Percentiles rank a stretch among this genome's conserved stretches.
Conservation (phyloP, 2,329 filamentous ascomycete species). For the Trichoderma atrobrunneum region DNA sequence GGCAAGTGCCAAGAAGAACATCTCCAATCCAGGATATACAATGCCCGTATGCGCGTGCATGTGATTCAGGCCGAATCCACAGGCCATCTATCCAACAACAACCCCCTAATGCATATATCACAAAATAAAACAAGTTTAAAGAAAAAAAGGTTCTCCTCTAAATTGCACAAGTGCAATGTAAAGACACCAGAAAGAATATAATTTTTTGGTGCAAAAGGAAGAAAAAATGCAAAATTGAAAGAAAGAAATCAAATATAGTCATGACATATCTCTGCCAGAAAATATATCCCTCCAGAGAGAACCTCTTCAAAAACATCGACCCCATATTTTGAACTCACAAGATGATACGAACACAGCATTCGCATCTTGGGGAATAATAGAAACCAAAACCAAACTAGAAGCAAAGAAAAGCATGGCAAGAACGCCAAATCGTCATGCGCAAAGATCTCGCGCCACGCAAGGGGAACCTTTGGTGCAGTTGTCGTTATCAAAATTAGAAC, state of each 20-base stretch:
- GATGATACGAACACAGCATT: neutral
- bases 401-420: neutral
- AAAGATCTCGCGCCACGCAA: neutral
- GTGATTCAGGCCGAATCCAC: neutral
- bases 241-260: neutral
- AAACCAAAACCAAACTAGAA: neutral
- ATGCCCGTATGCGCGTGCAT: neutral
- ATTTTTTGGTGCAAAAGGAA: neutral
- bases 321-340: neutral
- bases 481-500: constrained; percentile 40
- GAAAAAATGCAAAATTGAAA: neutral
- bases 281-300: neutral
- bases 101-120: neutral
- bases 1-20: neutral
- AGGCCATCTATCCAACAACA: constrained; percentile 1
- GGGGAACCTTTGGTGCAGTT: neutral
- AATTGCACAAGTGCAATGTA: neutral
- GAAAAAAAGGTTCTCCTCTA: neutral
- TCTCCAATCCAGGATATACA: constrained; percentile 10
- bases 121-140: neutral
- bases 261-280: constrained; percentile 4
- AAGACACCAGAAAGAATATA: neutral
- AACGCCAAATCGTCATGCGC: neutral
- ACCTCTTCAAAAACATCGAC: neutral
- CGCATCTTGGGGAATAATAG: neutral